Base-by-base conservation (phyloP, 257 asterid species). In the Coffea eugenioides region DNA sequence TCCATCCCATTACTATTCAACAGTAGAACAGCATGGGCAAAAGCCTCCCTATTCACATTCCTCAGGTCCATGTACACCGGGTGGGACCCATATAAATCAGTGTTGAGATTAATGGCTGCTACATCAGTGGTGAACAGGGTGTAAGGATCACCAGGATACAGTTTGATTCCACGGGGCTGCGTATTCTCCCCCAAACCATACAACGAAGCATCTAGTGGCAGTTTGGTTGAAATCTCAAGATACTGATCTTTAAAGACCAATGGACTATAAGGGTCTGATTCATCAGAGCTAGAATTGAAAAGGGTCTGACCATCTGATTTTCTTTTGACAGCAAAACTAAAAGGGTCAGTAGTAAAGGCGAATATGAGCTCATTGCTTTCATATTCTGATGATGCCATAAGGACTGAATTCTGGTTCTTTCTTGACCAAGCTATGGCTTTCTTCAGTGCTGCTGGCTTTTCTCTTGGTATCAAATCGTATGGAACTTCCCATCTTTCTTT, bases 1-100 rank as follows among this genome's bases (percentile, higher is more conserved):
- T 96, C 97, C 99, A 96, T 96, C 48, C 98, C 99, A 76, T 96
- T 96, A n/a, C 97, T 94, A 34, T 92, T 96, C 77, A 96, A 31
- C 89, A 96, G 82, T 86, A 94, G 69, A 54, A 92, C 97, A 3
- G 89, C 98, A 85, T 96, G 98, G 2, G 97, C 93, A 57, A 56
- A 77, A 3, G 94, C 90, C 52, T 89, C 87, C 10, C 95, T 97
- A 3, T 70, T 84, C 48, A 80, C 87, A 57, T 89, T 89, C 80
- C 99, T 83, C 83, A 96, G 73, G 87, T 96, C 99, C 98, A 96
- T 92, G 70, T 96, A 94, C 86, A 96, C 86, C 6, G 98, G 99
- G 81, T 96, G 99, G 43, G 99, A 92, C 59, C 99, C 99, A 77
- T 96, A 96, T 31, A 94, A 62, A 80, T 96, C 97, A 39, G 89